Conservation (phyloP, 148 eudicot species). For the Fagopyrum homotropicum region DNA sequence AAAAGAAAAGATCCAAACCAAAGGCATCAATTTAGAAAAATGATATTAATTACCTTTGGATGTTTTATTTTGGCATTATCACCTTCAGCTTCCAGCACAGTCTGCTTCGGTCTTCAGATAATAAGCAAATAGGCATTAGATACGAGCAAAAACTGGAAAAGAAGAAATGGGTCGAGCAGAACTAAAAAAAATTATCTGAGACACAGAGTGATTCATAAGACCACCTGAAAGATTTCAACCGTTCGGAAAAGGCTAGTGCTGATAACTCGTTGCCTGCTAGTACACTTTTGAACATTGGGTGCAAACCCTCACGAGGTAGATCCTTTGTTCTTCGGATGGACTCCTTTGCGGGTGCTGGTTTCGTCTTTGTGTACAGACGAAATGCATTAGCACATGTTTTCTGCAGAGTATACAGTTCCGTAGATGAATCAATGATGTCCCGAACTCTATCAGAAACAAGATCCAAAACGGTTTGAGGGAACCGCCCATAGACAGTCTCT, state of each 20-base stretch:
- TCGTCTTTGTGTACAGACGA: constrained; percentile 52
- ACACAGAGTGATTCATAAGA: not conserved
- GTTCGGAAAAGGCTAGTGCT: constrained; percentile 82
- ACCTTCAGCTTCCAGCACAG: constrained; percentile 90
- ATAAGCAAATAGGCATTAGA: constrained; percentile 16
- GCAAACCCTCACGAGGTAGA: constrained; percentile 81
- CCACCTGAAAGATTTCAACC: constrained; percentile 77
- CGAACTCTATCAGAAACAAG: constrained; percentile 78
- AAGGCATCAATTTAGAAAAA: not conserved
- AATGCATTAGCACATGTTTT: constrained; percentile 61
- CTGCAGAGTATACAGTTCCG: constrained; percentile 54
- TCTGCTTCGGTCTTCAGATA: constrained; percentile 81
- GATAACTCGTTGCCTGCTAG: constrained; percentile 66
- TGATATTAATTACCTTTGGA: constrained; percentile 29
- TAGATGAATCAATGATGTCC: constrained; percentile 60
- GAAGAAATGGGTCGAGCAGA: constrained; percentile 6
- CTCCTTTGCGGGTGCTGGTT: constrained; percentile 72
- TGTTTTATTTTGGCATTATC: constrained; percentile 67
- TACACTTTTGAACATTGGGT: constrained; percentile 67
- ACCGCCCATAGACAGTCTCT: constrained; percentile 80
- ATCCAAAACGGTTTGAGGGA: constrained; percentile 83
- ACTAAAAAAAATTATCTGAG: not conserved
- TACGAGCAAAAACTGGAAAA: not conserved
- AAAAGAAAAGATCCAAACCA: not conserved
- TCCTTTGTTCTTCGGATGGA: constrained; percentile 75